Evolutionary conservation across 108 stramenopile genomes (phyloP), one percentile per base, ranked within the genome.

Genomic region (Fistulifera pelliculosa): DNA sequence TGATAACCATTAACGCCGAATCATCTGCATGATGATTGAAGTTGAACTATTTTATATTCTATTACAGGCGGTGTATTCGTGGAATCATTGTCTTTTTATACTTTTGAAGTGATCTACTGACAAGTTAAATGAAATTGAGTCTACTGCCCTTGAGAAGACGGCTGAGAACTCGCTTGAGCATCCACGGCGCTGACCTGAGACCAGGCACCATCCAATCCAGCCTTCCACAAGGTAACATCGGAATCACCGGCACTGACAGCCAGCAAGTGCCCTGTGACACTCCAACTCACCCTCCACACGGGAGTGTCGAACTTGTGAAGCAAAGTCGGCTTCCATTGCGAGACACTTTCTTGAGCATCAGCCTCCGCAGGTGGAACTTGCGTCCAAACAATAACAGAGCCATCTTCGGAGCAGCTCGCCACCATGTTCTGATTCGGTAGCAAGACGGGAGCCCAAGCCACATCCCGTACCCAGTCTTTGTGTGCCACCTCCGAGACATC

Each of bases 211-310:
- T 90, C 88, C 40, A 90, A 64, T 18, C 54, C 70, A 35, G 75
- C 83, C 71, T 99, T 99, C 97, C 97, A 99, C 0, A 99, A 71
- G 1, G 85, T 81, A 7, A 98, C 97, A 65, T 77, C 73, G 56
- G 81, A 72, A 71, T 98, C 96, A 8, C 96, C 98, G 49, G 93
- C 85, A 53, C 89, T 89, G 14, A 99, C 96, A 8, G 98, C 98
- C 48, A 99, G 66, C 43, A 99, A 88, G 59, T 87, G 94, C 10
- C 96, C 98, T 4, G 98, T 97, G 41, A 95, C 65, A 38, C 89
- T 92, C 98, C 98, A 99, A 64, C 90, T 94, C 28, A 99, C 82
- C 49, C 97, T 86, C 98, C 98, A 99, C 27, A 95, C 96, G 0
- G 98, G 97, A 50, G 83, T 83, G 23, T 87, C 85, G 66, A 94